Evolutionary conservation across 169 alveolate genomes (phyloP).

Genomic region (Cryptosporidium meleagridis): DNA sequence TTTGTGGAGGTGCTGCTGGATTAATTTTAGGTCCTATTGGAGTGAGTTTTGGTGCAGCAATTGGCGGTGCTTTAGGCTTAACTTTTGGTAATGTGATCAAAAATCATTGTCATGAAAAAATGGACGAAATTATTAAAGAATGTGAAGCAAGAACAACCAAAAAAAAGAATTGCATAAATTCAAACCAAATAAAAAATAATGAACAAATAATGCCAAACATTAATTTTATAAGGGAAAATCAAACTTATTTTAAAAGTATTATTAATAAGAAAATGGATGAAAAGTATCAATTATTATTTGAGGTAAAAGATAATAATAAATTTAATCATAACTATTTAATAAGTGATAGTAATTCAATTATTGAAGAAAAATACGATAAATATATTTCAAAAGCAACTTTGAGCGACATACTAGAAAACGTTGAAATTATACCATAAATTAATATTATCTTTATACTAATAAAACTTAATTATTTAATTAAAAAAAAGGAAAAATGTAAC

Average conservation of each 20-base stretch:
- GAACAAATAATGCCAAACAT: neutral
- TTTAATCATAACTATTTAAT: neutral
- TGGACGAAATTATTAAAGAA: conserved; percentile 52
- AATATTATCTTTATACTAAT: neutral
- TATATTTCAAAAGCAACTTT: conserved; percentile 39
- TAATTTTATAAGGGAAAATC: neutral
- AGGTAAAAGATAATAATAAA: neutral
- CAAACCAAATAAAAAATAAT: neutral
- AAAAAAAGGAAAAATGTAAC: neutral
- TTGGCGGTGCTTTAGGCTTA: conserved; percentile 67
- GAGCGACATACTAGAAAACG: conserved; percentile 45
- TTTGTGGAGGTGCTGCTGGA: conserved; percentile 75
- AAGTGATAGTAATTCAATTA: neutral
- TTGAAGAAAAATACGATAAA: conserved; percentile 15
- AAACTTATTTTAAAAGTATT: neutral
- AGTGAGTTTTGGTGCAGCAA: conserved; percentile 66
- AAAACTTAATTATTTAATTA: too few species aligned
- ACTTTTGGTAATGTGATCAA: conserved; percentile 40
- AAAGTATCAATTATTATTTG: conserved; percentile 15
- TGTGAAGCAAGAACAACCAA: conserved; percentile 41
- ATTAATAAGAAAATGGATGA: neutral
- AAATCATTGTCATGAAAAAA: conserved; percentile 16
- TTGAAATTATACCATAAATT: conserved; percentile 19
- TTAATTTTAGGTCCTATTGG: conserved; percentile 60
- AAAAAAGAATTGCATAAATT: neutral